Base-by-base conservation (phyloP, 805 yeast species). In the Lachancea quebecensis region DNA sequence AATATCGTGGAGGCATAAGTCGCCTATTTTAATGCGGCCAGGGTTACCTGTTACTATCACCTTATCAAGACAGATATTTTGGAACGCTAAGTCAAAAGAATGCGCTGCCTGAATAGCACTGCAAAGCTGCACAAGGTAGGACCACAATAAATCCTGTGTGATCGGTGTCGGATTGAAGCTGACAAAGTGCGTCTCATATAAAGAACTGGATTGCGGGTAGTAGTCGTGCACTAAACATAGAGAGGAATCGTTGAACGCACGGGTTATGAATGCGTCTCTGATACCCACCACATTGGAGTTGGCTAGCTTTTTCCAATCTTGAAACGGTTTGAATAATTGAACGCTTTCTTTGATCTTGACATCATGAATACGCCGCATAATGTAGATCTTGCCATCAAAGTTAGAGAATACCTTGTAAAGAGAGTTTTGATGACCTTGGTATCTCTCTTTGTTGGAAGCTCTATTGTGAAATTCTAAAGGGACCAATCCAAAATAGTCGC, bases 261-360 rank as follows among this genome's bases (percentile, higher is more conserved):
- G 77, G 5, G 91, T 80, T 1, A 96, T 82, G 62, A 93, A 91
- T 6, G 93, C 88, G 59, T 90, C 96, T 36, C 77, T 74, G 5
- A 88, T 66, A 35, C 75, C 72, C 1, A 85, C 85, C 17, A 87
- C 68, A 54, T 82, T 81, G 2, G 87, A 41, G 36, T 53, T 51
- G 8, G 46, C 45, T 11, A 82, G 51, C 11, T 69, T 68, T 46
- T 69, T 75, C 97, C 97, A 91, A 50, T 66, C 71, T 54, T 81
- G 79, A 45, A 85, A 75, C 5, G 74, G 51, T 14, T 51, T 65
- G 33, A 72, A 70, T 52, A 90, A 75, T 25, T 83, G 77, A 41
- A 70, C 64, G 49, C 86, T 86, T 41, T 79, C 77, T 0, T 69
- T 55, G 12, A 74, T 68, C 31, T 75, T 73, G 35, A 75, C 78